Conservation (phyloP, 2,329 filamentous ascomycete genomes). For the Fusarium domesticum region DNA sequence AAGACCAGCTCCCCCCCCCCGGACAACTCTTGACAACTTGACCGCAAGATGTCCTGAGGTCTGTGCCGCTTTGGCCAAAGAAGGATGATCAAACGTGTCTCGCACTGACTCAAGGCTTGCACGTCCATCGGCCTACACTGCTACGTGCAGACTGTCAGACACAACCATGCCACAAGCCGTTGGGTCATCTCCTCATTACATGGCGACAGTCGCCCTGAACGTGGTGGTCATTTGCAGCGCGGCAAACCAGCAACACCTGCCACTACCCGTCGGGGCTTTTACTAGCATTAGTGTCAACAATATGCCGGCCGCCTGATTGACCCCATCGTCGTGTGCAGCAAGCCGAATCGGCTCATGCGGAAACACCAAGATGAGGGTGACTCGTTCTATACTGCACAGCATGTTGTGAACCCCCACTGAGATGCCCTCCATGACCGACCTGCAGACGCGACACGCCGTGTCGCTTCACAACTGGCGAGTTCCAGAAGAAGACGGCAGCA, state of each 20-base stretch:
- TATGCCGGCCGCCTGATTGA: background rate
- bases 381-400: background rate
- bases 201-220: background rate
- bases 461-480: background rate
- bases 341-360: background rate
- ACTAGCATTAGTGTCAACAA: background rate
- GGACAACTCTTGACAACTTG: background rate
- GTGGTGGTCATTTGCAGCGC: background rate
- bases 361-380: background rate
- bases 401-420: background rate
- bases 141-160: no score
- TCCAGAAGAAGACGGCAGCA: constrained; percentile 9
- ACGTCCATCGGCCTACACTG: background rate
- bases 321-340: background rate
- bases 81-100: constrained; percentile 18
- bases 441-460: background rate
- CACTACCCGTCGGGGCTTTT: background rate
- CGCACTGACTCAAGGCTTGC: constrained; percentile 4
- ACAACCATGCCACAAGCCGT: background rate
- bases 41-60: background rate
- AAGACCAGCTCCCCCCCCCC: background rate
- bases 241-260: background rate
- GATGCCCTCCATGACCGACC: background rate
- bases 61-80: background rate
- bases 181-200: no score